Conservation (phyloP, 2,329 filamentous ascomycete species). For the Neonectria sp. region DNA sequence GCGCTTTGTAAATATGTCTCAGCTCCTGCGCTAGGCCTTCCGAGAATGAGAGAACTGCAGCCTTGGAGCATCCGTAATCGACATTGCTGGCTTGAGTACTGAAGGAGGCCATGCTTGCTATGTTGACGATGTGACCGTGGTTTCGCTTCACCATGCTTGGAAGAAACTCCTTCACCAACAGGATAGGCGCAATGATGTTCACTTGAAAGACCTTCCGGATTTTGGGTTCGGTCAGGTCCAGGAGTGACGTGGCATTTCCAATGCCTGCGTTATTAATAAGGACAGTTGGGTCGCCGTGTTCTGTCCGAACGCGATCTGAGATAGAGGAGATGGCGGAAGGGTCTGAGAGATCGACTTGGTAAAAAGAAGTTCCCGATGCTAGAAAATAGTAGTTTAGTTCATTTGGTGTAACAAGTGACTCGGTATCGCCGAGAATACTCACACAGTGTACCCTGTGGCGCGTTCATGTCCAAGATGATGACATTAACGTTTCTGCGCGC, state of each 20-base stretch:
- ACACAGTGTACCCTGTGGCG: neutral
- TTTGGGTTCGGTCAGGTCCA: neutral
- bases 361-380: neutral
- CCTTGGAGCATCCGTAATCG: constrained; percentile 75
- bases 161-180: constrained; percentile 73
- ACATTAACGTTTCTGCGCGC: constrained; percentile 5
- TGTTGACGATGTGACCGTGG: constrained; percentile 79
- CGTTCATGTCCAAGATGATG: constrained; percentile 9
- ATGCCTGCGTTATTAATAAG: constrained; percentile 21
- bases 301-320: neutral
- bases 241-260: neutral
- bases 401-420: neutral
- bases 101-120: constrained; percentile 75
- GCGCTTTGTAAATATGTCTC: constrained; percentile 69
- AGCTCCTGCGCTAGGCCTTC: constrained; percentile 72
- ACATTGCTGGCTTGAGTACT: constrained; percentile 70
- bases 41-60: constrained; percentile 74
- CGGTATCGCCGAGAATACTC: neutral
- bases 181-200: constrained; percentile 76
- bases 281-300: constrained; percentile 19
- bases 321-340: neutral
- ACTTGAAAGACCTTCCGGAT: constrained; percentile 62
- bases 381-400: neutral
- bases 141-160: constrained; percentile 71
- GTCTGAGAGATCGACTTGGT: constrained; percentile 9